These are phyloP conservation scores for Raffaelea deltoideospora DNA, from an alignment of 2,329 filamentous ascomycete species.

Conservation along the genomic window DNA sequence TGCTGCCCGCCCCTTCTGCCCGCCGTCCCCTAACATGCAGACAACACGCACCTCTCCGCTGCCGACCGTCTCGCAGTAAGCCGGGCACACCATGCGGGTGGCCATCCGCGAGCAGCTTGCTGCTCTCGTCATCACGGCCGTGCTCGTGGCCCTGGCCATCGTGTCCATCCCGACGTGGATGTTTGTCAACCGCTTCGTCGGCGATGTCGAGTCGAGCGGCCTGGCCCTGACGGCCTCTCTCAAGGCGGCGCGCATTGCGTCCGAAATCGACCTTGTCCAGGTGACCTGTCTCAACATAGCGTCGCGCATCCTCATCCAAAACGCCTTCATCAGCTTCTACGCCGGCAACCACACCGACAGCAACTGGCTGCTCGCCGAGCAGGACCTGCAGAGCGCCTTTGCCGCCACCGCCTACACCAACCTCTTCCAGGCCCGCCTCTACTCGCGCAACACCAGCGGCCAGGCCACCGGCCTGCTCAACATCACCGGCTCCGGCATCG, in stretches of 20 bases:
- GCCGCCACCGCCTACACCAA: conserved; percentile 38
- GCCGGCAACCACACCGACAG: conserved; percentile 34
- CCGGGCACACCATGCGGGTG: conserved; percentile 57
- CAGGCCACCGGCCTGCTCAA: conserved; percentile 43
- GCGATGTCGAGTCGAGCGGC: conserved; percentile 38
- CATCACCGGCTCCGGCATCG: conserved; percentile 36
- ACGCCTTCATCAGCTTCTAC: conserved; percentile 36
- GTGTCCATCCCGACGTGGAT: conserved; percentile 63
- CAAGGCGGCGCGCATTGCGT: conserved; percentile 68
- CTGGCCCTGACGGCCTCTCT: conserved; percentile 70
- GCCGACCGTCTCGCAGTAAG: conserved; percentile 14
- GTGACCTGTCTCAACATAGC: conserved; percentile 58
- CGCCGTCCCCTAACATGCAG: conserved; percentile 14
- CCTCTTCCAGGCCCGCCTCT: conserved; percentile 60
- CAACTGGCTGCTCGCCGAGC: conserved; percentile 45
- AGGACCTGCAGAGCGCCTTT: conserved; percentile 61
- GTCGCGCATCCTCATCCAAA: conserved; percentile 47
- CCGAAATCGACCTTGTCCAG: conserved; percentile 65
- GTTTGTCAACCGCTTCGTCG: conserved; percentile 39
- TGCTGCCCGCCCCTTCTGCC: background rate
- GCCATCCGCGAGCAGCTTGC: conserved; percentile 80
- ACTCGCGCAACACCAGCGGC: conserved; percentile 50
- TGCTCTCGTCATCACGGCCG: conserved; percentile 59
- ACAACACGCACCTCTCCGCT: conserved; percentile 5
- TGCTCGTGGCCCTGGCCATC: conserved; percentile 60